A percentile compares a stretch with the other conserved stretches of the same genome.
Evolutionary conservation across 495 filamentous ascomycete genomes (phyloP).

Genomic region (Jackrogersella minutella): DNA sequence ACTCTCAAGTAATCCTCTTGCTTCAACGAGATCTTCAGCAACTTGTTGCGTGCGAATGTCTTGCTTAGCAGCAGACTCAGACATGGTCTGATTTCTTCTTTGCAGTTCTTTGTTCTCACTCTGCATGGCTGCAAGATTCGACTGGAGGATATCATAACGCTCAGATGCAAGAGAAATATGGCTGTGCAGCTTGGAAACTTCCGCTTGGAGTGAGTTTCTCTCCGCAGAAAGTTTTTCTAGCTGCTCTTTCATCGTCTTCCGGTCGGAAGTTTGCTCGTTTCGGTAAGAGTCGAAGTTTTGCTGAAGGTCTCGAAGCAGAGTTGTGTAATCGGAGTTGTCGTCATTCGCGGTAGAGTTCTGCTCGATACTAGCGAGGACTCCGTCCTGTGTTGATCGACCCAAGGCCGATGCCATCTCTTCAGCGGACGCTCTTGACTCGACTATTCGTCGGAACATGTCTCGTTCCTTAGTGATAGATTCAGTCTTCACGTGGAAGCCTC

Average conservation of each 20-base stretch:
- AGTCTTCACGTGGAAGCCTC: conserved; percentile 76
- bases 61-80: conserved; percentile 85
- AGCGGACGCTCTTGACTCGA: conserved; percentile 70
- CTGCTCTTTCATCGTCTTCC: conserved; percentile 83
- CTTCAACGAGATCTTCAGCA: conserved; percentile 90
- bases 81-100: conserved; percentile 74
- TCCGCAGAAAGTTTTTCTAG: conserved; percentile 81
- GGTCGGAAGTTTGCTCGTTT: conserved; percentile 80
- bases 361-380: conserved; percentile 61
- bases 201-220: conserved; percentile 80
- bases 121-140: conserved; percentile 82
- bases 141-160: conserved; percentile 88
- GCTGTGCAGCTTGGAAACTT: conserved; percentile 77
- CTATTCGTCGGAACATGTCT: conserved; percentile 95
- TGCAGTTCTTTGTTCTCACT: conserved; percentile 85
- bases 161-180: conserved; percentile 82
- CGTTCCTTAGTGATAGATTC: conserved; percentile 94
- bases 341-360: conserved; percentile 51
- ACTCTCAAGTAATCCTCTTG: conserved; percentile 80
- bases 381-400: conserved; percentile 66
- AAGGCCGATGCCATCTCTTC: conserved; percentile 70
- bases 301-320: conserved; percentile 83
- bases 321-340: conserved; percentile 67
- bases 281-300: conserved; percentile 89
- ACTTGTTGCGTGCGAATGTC: conserved; percentile 90